Conservation (phyloP, 345 rosid genomes). For the Populus ilicifolia region DNA sequence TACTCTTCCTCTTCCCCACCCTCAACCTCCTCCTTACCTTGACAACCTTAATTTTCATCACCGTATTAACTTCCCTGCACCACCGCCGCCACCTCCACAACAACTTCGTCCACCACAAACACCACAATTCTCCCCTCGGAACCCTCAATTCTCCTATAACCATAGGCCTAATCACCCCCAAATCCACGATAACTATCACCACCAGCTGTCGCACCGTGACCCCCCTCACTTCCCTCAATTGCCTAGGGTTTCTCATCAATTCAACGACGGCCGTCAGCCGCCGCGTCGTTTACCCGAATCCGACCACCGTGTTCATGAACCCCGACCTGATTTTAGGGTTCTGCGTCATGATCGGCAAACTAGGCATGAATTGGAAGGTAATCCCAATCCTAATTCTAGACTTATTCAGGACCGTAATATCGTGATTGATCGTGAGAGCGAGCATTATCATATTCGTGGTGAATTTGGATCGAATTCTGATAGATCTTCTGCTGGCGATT, state of each 20-base stretch:
- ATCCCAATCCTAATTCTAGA: slow-evolving; percentile 29
- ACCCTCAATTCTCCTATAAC: not conserved
- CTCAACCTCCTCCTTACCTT: not conserved
- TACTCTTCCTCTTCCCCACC: not conserved
- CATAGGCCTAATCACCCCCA: slow-evolving; percentile 14
- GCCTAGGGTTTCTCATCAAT: slow-evolving; percentile 16
- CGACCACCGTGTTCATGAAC: not conserved
- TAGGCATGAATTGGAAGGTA: slow-evolving; percentile 42
- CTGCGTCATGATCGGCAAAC: slow-evolving; percentile 14
- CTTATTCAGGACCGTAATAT: slow-evolving; percentile 34
- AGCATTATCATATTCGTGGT: slow-evolving; percentile 20
- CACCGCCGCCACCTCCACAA: not conserved
- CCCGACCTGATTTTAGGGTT: slow-evolving; percentile 27
- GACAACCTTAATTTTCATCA: not conserved
- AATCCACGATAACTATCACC: not conserved
- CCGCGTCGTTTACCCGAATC: slow-evolving; percentile 16
- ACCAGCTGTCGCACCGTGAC: slow-evolving; percentile 16
- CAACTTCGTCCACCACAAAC: not conserved
- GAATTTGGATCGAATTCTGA: slow-evolving; percentile 32
- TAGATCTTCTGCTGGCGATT: slow-evolving; percentile 43
- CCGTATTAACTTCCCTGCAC: not conserved
- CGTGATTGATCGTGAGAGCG: slow-evolving; percentile 17
- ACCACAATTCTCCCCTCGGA: not conserved
- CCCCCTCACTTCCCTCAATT: slow-evolving; percentile 24
- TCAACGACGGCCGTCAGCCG: slow-evolving; percentile 1